Evolutionary conservation across 2,329 filamentous ascomycete genomes (phyloP).

Genomic region (Stachybotrys chlorohalonatus): DNA sequence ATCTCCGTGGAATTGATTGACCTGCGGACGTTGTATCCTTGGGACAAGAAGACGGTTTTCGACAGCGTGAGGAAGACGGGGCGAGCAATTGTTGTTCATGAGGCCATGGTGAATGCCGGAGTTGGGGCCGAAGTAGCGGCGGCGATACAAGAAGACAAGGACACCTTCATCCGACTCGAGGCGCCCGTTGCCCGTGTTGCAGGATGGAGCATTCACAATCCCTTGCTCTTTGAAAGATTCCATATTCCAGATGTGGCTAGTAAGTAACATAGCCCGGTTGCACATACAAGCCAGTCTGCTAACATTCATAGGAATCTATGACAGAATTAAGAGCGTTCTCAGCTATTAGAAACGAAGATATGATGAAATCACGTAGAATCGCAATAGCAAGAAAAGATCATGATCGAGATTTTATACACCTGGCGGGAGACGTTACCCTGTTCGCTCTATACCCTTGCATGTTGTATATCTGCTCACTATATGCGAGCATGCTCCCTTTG

Average conservation of each 20-base stretch:
- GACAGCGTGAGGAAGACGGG: conserved; percentile 82
- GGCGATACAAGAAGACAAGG: conserved; percentile 68
- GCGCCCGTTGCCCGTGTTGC: conserved; percentile 78
- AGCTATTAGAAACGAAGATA: conserved; percentile 43
- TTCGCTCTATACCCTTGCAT: too few relatives aligned
- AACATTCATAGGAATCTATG: conserved; percentile 51
- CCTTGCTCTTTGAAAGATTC: conserved; percentile 70
- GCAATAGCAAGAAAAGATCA: not conserved
- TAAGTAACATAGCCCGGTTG: conserved; percentile 40
- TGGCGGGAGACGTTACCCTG: too few relatives aligned
- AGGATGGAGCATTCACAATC: conserved; percentile 82
- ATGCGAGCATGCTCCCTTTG: too few relatives aligned
- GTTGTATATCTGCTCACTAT: too few relatives aligned
- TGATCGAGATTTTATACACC: too few relatives aligned
- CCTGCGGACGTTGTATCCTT: conserved; percentile 79
- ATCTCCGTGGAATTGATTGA: conserved; percentile 79
- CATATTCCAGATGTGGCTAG: conserved; percentile 79
- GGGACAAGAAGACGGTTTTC: conserved; percentile 76
- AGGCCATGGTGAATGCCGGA: conserved; percentile 84
- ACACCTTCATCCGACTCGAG: conserved; percentile 73
- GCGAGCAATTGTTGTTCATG: conserved; percentile 78
- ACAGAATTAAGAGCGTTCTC: conserved; percentile 57
- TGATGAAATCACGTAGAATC: conserved; percentile 1
- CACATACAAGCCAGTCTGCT: not conserved
- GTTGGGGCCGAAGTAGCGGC: conserved; percentile 85